Percentiles rank a stretch among this genome's conserved stretches.
Conservation (phyloP, 805 yeast genomes). For the Suhomyces sp. region DNA sequence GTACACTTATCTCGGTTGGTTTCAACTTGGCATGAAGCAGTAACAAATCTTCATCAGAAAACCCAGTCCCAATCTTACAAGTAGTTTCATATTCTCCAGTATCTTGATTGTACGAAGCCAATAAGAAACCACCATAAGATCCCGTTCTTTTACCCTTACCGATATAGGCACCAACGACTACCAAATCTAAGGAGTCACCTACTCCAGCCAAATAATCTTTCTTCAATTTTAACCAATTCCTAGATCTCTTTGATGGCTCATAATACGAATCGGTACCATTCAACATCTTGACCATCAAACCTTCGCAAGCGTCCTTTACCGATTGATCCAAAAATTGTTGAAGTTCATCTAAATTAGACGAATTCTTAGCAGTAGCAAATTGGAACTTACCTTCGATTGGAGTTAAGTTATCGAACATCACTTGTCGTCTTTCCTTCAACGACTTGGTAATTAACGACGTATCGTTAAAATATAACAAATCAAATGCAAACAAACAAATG, state of each 20-base stretch:
- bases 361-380: slow-evolving; percentile 73
- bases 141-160: slow-evolving; percentile 97
- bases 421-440: slow-evolving; percentile 65
- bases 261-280: slow-evolving; percentile 79
- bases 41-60: slow-evolving; percentile 78
- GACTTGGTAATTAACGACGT: slow-evolving; percentile 66
- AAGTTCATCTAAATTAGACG: slow-evolving; percentile 70
- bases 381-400: slow-evolving; percentile 74
- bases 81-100: slow-evolving; percentile 92
- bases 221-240: slow-evolving; percentile 94
- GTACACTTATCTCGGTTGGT: slow-evolving; percentile 61
- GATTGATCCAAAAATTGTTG: slow-evolving; percentile 86
- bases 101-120: slow-evolving; percentile 88
- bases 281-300: slow-evolving; percentile 89
- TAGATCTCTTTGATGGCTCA: slow-evolving; percentile 91
- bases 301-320: slow-evolving; percentile 88
- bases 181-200: slow-evolving; percentile 92
- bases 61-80: slow-evolving; percentile 97
- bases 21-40: slow-evolving; percentile 58
- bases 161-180: slow-evolving; percentile 89
- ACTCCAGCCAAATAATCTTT: slow-evolving; percentile 94
- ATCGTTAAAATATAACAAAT: slow-evolving; percentile 72
- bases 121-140: slow-evolving; percentile 87
- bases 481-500: slow-evolving; percentile 92
- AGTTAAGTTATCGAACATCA: slow-evolving; percentile 55